Evolutionary conservation across 148 eudicot genomes (phyloP).

Genomic region (Diospyros lotus): DNA sequence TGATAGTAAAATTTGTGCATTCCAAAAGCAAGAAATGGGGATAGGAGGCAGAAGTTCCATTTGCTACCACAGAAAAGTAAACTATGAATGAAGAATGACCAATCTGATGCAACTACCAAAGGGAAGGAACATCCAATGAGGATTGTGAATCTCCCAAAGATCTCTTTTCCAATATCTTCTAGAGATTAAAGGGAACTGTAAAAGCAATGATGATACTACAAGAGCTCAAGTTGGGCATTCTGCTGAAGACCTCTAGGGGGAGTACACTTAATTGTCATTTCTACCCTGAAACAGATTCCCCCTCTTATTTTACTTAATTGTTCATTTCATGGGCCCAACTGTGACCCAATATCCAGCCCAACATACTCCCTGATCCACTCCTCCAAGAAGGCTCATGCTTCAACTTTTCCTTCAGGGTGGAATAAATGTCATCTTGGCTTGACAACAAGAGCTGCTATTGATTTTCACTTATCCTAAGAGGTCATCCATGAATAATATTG

Average conservation of each 20-base stretch:
- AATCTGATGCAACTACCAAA: not conserved
- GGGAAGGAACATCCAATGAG: not conserved
- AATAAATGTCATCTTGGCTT: not conserved
- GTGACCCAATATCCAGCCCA: not conserved
- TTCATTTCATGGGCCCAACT: no score
- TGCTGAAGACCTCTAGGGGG: not conserved
- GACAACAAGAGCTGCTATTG: not conserved
- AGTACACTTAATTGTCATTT: no score
- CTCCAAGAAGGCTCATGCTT: not conserved
- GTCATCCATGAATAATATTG: not conserved
- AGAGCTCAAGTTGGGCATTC: not conserved
- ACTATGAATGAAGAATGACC: not conserved
- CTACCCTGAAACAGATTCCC: not conserved
- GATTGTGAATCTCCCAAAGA: not conserved
- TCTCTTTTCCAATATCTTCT: not conserved
- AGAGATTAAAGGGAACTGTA: not conserved
- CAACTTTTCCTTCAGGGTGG: not conserved
- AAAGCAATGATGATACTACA: not conserved
- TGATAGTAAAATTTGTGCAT: not conserved
- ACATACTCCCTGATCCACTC: not conserved
- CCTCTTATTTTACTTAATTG: not conserved
- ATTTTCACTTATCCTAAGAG: not conserved
- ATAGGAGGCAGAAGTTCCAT: not conserved
- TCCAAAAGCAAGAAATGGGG: not conserved
- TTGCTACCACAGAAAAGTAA: not conserved